phyloP scores from a whole-genome alignment of 352 stramenopile genomes.

The Poterioochromonas sp. region DNA sequence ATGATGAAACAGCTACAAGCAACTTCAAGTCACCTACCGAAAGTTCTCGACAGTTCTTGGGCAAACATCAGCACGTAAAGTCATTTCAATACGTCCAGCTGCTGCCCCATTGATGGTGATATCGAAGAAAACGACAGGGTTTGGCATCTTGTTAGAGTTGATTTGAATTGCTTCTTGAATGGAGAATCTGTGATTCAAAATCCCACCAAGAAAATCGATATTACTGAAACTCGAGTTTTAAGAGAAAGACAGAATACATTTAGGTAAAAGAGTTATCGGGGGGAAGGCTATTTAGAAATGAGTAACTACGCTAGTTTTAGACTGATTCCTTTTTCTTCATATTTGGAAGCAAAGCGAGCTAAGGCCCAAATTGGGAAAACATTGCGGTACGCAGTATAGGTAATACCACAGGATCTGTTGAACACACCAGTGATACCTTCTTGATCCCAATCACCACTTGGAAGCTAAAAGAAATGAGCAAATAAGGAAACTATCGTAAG shows the following conservation, averaged over 20 bases:
- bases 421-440: conserved; percentile 79
- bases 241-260: no score
- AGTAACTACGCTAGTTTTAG: no score
- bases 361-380: conserved; percentile 80
- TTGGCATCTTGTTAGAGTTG: no score
- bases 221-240: no score
- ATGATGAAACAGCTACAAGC: conserved; percentile 67
- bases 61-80: conserved; percentile 48
- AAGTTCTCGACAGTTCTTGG: conserved; percentile 15
- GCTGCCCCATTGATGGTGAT: neutral
- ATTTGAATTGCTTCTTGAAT: no score
- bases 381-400: conserved; percentile 79
- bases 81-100: conserved; percentile 66
- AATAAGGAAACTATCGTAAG: neutral
- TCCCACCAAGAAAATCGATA: no score
- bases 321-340: conserved; percentile 46
- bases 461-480: conserved; percentile 36
- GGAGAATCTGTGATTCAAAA: no score
- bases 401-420: conserved; percentile 77
- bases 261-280: no score
- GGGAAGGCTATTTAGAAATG: no score
- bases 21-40: neutral
- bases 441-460: conserved; percentile 72
- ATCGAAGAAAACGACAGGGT: conserved; percentile 20
- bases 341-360: conserved; percentile 53